phyloP scores from a whole-genome alignment of 2,329 filamentous ascomycete species.

The Neoarthrinium moseri region DNA sequence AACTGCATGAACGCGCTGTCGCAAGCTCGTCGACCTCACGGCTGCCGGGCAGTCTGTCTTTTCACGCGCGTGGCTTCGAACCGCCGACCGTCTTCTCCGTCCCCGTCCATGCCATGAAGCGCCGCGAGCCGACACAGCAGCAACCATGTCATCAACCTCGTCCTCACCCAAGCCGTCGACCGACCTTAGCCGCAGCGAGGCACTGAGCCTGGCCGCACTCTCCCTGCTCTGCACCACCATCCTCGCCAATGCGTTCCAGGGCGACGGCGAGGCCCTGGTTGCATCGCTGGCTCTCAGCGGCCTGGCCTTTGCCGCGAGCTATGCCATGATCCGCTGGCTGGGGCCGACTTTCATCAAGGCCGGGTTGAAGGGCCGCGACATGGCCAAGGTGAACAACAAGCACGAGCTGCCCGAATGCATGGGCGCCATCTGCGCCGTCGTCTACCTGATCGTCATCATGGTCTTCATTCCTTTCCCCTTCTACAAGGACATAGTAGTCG shows the following conservation, averaged over 20 bases:
- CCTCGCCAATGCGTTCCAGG: conserved; percentile 77
- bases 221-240: conserved; percentile 69
- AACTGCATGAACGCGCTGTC: too few species aligned
- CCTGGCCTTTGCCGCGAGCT: conserved; percentile 78
- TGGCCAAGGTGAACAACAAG: conserved; percentile 67
- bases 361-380: conserved; percentile 85
- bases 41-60: too few species aligned
- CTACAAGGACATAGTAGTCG: conserved; percentile 95
- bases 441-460: conserved; percentile 87
- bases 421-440: conserved; percentile 88
- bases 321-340: conserved; percentile 89
- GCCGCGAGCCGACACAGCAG: neutral
- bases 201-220: conserved; percentile 58
- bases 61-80: too few species aligned
- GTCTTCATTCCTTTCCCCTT: conserved; percentile 95
- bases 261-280: conserved; percentile 77
- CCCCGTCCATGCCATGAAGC: neutral
- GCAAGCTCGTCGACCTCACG: too few species aligned
- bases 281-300: conserved; percentile 85
- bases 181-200: conserved; percentile 51
- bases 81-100: neutral
- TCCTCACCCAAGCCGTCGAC: conserved; percentile 22
- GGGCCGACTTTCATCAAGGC: conserved; percentile 85
- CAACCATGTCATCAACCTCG: conserved; percentile 8
- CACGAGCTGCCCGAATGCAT: conserved; percentile 80